Evolutionary conservation across 805 yeast species (phyloP).

Genomic region (Wickerhamiella siamensis): DNA sequence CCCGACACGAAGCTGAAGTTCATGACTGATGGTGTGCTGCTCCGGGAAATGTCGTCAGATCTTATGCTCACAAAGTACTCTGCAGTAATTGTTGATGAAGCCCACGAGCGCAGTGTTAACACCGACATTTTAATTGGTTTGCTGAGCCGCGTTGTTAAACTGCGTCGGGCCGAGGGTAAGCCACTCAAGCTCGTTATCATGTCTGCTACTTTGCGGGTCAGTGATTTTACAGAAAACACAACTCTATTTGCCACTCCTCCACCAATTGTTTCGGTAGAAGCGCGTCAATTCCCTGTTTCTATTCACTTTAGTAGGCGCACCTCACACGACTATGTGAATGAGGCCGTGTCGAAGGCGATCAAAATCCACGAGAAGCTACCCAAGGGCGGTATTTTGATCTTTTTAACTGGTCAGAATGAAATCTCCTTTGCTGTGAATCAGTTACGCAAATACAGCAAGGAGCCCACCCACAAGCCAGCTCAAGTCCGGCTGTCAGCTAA

Average conservation of each 20-base stretch:
- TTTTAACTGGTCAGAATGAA: constrained; percentile 91
- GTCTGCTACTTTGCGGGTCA: constrained; percentile 93
- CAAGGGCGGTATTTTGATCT: constrained; percentile 84
- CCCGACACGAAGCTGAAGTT: constrained; percentile 57
- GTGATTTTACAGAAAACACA: constrained; percentile 79
- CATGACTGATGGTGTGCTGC: constrained; percentile 92
- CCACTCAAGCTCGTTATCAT: constrained; percentile 76
- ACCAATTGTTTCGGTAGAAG: constrained; percentile 77
- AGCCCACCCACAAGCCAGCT: constrained; percentile 17
- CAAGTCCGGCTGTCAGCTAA: constrained; percentile 39
- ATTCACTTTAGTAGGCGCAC: constrained; percentile 80
- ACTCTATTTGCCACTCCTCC: constrained; percentile 57
- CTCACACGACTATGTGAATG: constrained; percentile 63
- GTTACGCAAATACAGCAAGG: constrained; percentile 51
- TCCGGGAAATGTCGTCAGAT: constrained; percentile 87
- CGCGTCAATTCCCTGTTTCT: constrained; percentile 89
- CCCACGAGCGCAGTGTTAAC: constrained; percentile 91
- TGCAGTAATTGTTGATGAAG: constrained; percentile 84
- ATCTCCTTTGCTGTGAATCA: constrained; percentile 61
- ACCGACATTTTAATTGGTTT: constrained; percentile 94
- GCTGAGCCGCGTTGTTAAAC: constrained; percentile 68
- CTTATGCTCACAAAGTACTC: constrained; percentile 71
- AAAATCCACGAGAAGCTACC: constrained; percentile 80
- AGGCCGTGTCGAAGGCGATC: constrained; percentile 69
- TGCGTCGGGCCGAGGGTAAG: constrained; percentile 41